These are phyloP conservation scores for Claviceps maximensis DNA, from an alignment of 2,329 filamentous ascomycete genomes.

Conservation along the genomic window DNA sequence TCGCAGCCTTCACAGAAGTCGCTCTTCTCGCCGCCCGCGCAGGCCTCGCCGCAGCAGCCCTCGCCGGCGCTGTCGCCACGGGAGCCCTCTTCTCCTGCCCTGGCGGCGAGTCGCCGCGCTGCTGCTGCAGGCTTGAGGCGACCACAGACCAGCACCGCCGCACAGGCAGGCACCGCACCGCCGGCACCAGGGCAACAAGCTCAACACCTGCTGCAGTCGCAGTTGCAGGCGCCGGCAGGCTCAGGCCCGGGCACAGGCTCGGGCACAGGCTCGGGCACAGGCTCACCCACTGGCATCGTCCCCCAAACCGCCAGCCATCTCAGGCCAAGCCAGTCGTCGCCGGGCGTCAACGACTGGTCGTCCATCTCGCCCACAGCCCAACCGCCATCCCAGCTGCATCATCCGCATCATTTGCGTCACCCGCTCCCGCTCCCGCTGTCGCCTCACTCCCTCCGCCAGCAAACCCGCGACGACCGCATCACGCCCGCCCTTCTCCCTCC, in stretches of 20 bases:
- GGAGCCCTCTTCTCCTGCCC: conserved; percentile 22
- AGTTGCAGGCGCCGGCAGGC: no score
- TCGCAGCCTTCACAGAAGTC: not conserved
- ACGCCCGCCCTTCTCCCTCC: conserved; percentile 10
- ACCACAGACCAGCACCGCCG: conserved; percentile 3
- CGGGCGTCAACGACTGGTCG: conserved; percentile 9
- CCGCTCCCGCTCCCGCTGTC: conserved; percentile 8
- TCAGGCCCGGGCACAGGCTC: no score
- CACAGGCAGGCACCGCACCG: conserved; percentile 11
- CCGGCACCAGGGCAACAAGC: no score
- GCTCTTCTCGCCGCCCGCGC: not conserved
- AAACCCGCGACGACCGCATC: conserved; percentile 11
- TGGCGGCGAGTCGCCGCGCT: conserved; percentile 28
- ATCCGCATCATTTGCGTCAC: conserved; percentile 6
- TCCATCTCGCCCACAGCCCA: not conserved
- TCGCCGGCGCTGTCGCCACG: no score
- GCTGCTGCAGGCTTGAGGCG: conserved; percentile 18
- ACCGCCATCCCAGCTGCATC: not conserved
- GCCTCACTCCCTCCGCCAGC: conserved; percentile 11
- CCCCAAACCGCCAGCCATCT: no score
- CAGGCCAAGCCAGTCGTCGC: not conserved
- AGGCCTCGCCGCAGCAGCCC: not conserved
- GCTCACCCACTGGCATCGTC: no score
- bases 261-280: no score
- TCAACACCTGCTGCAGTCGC: not conserved